These are phyloP conservation scores for Darksidea phi DNA, from an alignment of 495 filamentous ascomycete species.

Conservation along the genomic window DNA sequence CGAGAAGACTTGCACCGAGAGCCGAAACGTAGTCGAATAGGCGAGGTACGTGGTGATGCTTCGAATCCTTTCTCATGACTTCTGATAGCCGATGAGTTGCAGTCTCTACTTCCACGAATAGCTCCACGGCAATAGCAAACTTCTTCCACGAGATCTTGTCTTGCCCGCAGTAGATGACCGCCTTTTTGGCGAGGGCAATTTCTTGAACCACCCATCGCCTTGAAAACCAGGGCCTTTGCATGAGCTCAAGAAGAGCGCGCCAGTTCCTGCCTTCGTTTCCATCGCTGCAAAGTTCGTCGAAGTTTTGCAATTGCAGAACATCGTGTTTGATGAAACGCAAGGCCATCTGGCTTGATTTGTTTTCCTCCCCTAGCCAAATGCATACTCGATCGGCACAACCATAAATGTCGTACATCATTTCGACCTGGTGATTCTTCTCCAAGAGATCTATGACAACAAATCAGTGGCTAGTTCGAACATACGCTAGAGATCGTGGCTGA, in stretches of 20 bases:
- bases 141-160: slow-evolving; percentile 23
- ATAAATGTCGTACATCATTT: slow-evolving; percentile 20
- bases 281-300: slow-evolving; percentile 37
- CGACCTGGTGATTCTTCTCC: slow-evolving; percentile 23
- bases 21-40: slow-evolving; percentile 38
- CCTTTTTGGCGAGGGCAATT: slow-evolving; percentile 25
- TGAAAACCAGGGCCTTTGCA: slow-evolving; percentile 29
- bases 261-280: slow-evolving; percentile 14
- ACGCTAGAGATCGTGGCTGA: no score
- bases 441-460: background rate
- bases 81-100: slow-evolving; percentile 33
- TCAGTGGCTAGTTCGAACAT: no score
- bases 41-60: slow-evolving; percentile 4
- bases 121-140: slow-evolving; percentile 28
- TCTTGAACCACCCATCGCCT: slow-evolving; percentile 32
- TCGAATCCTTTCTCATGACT: slow-evolving; percentile 20
- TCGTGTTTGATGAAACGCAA: slow-evolving; percentile 39
- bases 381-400: background rate
- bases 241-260: slow-evolving; percentile 21
- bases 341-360: slow-evolving; percentile 1
- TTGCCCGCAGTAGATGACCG: slow-evolving; percentile 21
- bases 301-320: slow-evolving; percentile 37
- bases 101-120: slow-evolving; percentile 34
- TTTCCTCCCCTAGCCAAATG: slow-evolving; percentile 17
- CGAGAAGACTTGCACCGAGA: slow-evolving; percentile 43